phyloP scores from a whole-genome alignment of 192 early-diverging fungal species.

The Rhizophagus clarus region DNA sequence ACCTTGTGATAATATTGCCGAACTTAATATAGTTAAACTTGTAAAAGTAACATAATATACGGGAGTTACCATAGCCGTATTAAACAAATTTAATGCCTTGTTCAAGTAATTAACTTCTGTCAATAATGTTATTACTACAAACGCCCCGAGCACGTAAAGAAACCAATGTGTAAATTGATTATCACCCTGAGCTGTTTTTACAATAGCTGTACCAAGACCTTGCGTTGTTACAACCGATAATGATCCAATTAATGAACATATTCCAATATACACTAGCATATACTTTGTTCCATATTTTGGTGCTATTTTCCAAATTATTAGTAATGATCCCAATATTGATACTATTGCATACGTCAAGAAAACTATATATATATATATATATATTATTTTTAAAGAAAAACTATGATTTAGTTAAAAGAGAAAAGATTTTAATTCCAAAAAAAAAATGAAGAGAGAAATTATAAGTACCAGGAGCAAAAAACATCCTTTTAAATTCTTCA shows the following conservation, averaged over 20 bases:
- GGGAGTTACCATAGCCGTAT: conserved; percentile 73
- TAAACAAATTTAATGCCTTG: conserved; percentile 71
- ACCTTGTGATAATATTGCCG: conserved; percentile 65
- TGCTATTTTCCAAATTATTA: conserved; percentile 56
- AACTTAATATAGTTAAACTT: conserved; percentile 62
- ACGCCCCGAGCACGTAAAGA: conserved; percentile 61
- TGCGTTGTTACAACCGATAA: conserved; percentile 69
- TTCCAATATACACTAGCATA: conserved; percentile 48
- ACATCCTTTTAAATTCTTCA: conserved; percentile 72
- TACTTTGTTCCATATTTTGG: conserved; percentile 62
- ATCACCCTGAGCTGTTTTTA: conserved; percentile 54
- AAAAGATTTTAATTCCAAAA: neutral
- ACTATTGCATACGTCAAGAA: conserved; percentile 57
- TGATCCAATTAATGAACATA: conserved; percentile 64
- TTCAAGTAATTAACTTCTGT: conserved; percentile 73
- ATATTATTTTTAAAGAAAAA: neutral
- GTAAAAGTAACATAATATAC: conserved; percentile 80
- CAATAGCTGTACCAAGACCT: conserved; percentile 67
- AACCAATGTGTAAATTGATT: conserved; percentile 71
- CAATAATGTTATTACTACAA: conserved; percentile 53
- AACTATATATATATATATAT: no score
- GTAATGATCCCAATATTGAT: conserved; percentile 40
- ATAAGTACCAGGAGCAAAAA: conserved; percentile 57
- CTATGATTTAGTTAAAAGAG: neutral
- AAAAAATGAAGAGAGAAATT: neutral